Evolutionary conservation across 2,329 filamentous ascomycete genomes (phyloP), one percentile per base, ranked within the genome.

Genomic region (Monosporascus sp.): DNA sequence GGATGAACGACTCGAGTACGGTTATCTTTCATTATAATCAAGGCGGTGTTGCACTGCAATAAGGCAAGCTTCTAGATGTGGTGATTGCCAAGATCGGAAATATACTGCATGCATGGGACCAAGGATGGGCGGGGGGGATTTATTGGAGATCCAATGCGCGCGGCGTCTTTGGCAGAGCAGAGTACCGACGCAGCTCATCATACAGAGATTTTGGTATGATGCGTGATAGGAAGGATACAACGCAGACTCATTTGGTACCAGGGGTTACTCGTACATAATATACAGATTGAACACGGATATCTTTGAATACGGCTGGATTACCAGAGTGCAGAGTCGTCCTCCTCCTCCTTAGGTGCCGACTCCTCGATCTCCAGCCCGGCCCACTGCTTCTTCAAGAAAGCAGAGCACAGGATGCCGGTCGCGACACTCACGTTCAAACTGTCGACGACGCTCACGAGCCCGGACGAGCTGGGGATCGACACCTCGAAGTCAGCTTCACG

Each of bases 381-480:
- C 31, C 57, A 53, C 47, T 65, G 63, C 49, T 73, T 70, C 62
- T 72, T 79, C 62, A 89, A 66, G 64, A 94, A 90, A 0, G 85
- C 76, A 57, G 85, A 80, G 56, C 85, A 86, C 49, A 97, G 72
- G 48, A 97, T 73, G 1, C 84, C 90, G 6, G 89, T 84, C 1
- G 94, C 93, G 20, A 96, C 92, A 65, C 89, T 90, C 39, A 97
- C 94, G 67, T 99, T 97, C 68, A 99, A 72, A 68, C 91, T 96
- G 70, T 97, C 93, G 3, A 99, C 84, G 66, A 60, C 84, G 67
- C 64, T 80, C 66, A 63, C 75, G 57, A 65, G 73, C 42, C 70
- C 78, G 58, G 59, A 72, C 68, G 68, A 80, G 68, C 68, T 81
- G 59, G 78, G 79, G 51, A 99, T 89, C 6, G 85, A 82, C 5